Percentiles rank a stretch among this genome's conserved stretches.
phyloP scores from a whole-genome alignment of 1,284 basidiomycete genomes.

The Amylostereum chailletii region DNA sequence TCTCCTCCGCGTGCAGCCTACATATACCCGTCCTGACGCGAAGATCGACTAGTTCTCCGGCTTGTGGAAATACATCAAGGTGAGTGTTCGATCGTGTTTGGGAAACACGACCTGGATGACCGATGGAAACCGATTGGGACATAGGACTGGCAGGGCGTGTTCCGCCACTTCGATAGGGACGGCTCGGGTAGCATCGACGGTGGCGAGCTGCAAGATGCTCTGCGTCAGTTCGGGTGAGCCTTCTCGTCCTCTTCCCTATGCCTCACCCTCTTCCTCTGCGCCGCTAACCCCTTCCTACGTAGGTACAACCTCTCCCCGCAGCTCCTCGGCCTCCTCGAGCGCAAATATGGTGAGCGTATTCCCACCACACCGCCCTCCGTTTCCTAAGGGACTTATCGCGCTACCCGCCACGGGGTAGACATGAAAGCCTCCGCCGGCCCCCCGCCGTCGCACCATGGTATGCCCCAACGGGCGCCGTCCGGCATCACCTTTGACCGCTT shows the following conservation, averaged over 20 bases:
- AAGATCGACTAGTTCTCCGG: slow-evolving; percentile 46
- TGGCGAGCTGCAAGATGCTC: slow-evolving; percentile 53
- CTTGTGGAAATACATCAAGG: slow-evolving; percentile 75
- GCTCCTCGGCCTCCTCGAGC: slow-evolving; percentile 51
- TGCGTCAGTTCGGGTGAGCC: slow-evolving; percentile 51
- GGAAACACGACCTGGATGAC: no score
- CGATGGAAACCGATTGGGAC: not conserved
- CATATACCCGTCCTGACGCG: not conserved
- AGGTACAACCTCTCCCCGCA: slow-evolving; percentile 59
- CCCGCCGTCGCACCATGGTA: not conserved
- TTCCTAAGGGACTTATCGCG: not conserved
- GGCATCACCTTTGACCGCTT: slow-evolving; percentile 79
- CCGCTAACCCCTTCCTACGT: not conserved
- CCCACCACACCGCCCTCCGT: not conserved
- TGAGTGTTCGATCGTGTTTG: slow-evolving; percentile 9
- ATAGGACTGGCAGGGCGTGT: slow-evolving; percentile 73
- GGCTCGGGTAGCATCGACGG: slow-evolving; percentile 68
- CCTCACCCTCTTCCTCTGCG: not conserved
- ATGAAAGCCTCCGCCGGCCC: slow-evolving; percentile 39
- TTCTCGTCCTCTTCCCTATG: slow-evolving; percentile 15
- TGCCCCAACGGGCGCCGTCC: slow-evolving; percentile 25
- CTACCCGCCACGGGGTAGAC: slow-evolving; percentile 29
- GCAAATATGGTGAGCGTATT: slow-evolving; percentile 52
- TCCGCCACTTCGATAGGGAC: slow-evolving; percentile 72
- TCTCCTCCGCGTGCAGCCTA: not conserved